phyloP scores from a whole-genome alignment of 208 protist species.

The Polymyxa betae region DNA sequence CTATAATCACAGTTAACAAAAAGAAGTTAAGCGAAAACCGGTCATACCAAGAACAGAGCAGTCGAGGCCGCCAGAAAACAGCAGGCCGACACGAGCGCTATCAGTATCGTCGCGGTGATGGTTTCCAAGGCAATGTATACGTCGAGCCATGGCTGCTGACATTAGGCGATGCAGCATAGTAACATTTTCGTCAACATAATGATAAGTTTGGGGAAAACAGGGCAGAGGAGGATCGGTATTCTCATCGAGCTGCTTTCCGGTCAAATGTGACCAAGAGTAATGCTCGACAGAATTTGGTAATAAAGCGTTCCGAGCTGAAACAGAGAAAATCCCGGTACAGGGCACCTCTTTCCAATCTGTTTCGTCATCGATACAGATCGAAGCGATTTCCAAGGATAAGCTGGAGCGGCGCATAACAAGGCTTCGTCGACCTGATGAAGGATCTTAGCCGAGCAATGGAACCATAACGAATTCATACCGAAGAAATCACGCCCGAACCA shows the following conservation, averaged over 20 bases:
- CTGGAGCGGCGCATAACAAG: not conserved
- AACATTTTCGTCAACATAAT: not conserved
- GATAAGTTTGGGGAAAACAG: not conserved
- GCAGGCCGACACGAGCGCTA: not conserved
- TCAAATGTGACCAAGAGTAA: no score
- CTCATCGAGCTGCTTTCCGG: no score
- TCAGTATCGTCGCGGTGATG: not conserved
- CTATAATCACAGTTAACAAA: slow-evolving; percentile 88
- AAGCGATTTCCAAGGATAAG: not conserved
- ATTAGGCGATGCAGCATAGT: not conserved
- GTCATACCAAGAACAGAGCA: not conserved
- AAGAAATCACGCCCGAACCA: slow-evolving; percentile 1
- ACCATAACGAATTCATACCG: not conserved
- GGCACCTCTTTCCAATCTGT: not conserved
- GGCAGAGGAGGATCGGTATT: not conserved
- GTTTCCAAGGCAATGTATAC: not conserved
- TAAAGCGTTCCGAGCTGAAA: not conserved
- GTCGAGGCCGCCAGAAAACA: slow-evolving; percentile 31
- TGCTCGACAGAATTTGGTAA: not conserved
- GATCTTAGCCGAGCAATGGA: not conserved
- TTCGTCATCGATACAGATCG: not conserved
- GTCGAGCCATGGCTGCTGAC: not conserved
- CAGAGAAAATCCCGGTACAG: slow-evolving; percentile 17
- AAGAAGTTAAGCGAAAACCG: slow-evolving; percentile 76
- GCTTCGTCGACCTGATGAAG: not conserved